phyloP scores from a whole-genome alignment of 176 grass and related monocot genomes.

The Ensete ventricosum region DNA sequence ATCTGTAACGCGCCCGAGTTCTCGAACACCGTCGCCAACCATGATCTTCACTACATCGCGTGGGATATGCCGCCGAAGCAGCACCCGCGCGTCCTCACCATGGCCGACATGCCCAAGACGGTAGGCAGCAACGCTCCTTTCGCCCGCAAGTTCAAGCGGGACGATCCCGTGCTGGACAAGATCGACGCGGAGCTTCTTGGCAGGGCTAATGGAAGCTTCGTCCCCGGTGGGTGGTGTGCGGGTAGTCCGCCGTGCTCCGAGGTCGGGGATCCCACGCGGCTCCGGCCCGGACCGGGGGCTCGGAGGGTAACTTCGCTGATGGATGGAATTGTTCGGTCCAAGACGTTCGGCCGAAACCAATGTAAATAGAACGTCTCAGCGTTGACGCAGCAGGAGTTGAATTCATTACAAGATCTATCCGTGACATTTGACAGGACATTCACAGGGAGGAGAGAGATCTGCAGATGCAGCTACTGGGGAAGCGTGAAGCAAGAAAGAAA shows the following conservation, averaged over 20 bases:
- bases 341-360: conserved; percentile 2
- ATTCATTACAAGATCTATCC: background rate
- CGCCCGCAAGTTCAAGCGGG: conserved; percentile 21
- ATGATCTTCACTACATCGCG: conserved; percentile 29
- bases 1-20: conserved; percentile 20
- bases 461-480: too few species aligned
- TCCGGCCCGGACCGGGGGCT: conserved; percentile 19
- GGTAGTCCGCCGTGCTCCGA: conserved; percentile 5
- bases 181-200: conserved; percentile 20
- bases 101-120: conserved; percentile 1
- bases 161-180: conserved; percentile 6
- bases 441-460: too few species aligned
- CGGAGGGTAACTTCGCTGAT: conserved; percentile 4
- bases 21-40: conserved; percentile 19
- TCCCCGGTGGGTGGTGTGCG: conserved; percentile 22
- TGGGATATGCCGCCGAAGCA: conserved; percentile 21
- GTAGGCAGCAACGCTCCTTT: conserved; percentile 14
- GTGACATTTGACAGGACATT: too few species aligned
- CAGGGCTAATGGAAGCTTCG: background rate
- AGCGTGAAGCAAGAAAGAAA: background rate
- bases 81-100: conserved; percentile 7
- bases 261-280: background rate
- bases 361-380: conserved; percentile 15
- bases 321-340: background rate
- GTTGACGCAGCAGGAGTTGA: background rate